Evolutionary conservation across 2,329 filamentous ascomycete species (phyloP), one percentile per base, ranked within the genome.

Genomic region (Capronia americana): DNA sequence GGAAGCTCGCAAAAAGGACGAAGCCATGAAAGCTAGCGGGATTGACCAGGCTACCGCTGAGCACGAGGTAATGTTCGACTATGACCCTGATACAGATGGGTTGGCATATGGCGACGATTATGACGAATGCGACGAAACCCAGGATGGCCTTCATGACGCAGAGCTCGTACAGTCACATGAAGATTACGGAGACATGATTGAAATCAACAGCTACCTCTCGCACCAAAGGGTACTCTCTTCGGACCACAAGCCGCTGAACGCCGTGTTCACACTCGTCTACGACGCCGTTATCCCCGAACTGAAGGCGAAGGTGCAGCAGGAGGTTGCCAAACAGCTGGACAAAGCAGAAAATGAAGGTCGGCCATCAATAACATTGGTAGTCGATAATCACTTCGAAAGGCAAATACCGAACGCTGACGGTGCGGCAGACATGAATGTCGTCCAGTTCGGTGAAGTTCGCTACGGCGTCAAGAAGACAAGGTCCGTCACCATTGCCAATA

Each of bases 211-310:
- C 65, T 99, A 99, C 76, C 88, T 89, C 0, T 94, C 93, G 0
- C 92, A 98, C 74, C 95, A 98, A 77, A 86, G 91, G 20, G 89
- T 99, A 26, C 86, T 92, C 17, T 97, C 94, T 0, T 98, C 94
- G 0, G 95, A 99, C 73, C 95, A 99, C 79, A 99, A 99, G 76
- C 96, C 95, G 0, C 81, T 99, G 1, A 87, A 89, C 65, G 92
- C 93, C 0, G 82, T 93, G 0, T 98, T 98, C 75, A 90, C 87
- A 0, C 79, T 99, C 7, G 89, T 90, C 53, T 97, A 95, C 75
- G 92, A 97, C 69, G 90, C 92, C 0, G 91, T 97, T 0, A 88
- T 96, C 0, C 91, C 93, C 0, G 89, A 94, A 30, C 81, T 97
- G 28, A 97, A 96, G 76, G 87, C 92, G 1, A 90, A 88, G 69